Evolutionary conservation across 768 basidiomycete species (phyloP).

Genomic region (Kwoniella dendrophila): DNA sequence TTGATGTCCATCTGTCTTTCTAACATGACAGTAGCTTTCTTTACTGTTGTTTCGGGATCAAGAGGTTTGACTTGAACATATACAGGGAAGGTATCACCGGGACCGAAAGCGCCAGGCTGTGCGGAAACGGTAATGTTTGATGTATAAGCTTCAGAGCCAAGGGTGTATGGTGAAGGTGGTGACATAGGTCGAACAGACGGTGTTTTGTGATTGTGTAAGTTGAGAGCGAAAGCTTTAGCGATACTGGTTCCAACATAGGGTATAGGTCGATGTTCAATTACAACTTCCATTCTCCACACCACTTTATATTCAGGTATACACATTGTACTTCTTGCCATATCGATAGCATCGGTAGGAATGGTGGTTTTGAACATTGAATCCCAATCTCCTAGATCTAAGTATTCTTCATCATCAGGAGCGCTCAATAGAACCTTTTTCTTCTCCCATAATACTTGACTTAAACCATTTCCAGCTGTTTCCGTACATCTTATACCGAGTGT

Average conservation of each 20-base stretch:
- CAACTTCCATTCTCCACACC: constrained; percentile 41
- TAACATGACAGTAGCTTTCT: constrained; percentile 34
- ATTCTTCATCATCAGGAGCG: constrained; percentile 17
- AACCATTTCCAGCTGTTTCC: constrained; percentile 28
- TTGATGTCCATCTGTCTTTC: constrained; percentile 31
- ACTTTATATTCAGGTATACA: constrained; percentile 37
- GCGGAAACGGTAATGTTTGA: constrained; percentile 31
- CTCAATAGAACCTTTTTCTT: constrained; percentile 27
- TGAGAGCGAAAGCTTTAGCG: constrained; percentile 35
- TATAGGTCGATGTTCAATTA: constrained; percentile 45
- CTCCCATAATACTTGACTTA: constrained; percentile 36
- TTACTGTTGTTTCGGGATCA: constrained; percentile 28
- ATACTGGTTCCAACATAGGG: constrained; percentile 43
- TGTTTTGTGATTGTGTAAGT: constrained; percentile 32
- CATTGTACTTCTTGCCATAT: constrained; percentile 28
- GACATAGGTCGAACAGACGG: constrained; percentile 38
- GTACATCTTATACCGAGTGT: constrained; percentile 30
- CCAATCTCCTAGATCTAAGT: constrained; percentile 40
- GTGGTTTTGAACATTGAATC: constrained; percentile 29
- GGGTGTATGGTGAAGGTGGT: constrained; percentile 32
- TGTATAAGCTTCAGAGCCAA: constrained; percentile 23
- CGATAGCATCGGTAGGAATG: constrained; percentile 34
- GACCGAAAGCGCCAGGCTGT: constrained; percentile 43
- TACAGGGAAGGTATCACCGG: constrained; percentile 36
- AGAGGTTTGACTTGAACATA: constrained; percentile 37